Base-by-base conservation (phyloP, 1,139 yeast species). In the Pichia sp. region DNA sequence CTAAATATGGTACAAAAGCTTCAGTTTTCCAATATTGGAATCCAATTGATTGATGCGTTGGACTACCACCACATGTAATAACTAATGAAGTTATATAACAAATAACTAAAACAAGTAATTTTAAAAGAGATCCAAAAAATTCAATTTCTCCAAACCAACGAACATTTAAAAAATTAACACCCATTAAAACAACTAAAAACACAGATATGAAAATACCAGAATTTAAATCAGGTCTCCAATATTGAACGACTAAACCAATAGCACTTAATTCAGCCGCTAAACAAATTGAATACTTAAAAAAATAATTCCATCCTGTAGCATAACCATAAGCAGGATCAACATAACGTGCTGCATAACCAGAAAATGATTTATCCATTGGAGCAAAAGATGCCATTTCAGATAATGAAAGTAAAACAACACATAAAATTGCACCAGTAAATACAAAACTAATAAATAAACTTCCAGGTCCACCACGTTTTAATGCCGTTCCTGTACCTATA, bases 271-370 rank as follows among this genome's bases (percentile, higher is more conserved):
- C 89, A 48, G 79, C 63, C 2, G 89, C 88, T 48, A 81, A 60
- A 33, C 80, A 78, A 41, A 80, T 71, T 16, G 79, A 69, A 88
- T 87, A 81, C 61, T 76, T 79, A 46, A 80, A 60, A 32, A 79
- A 78, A 58, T 80, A 81, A 61, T 79, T 80, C 75, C 80, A 75
- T 35, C 82, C 86, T 66, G 77, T 74, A 30, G 85, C 80, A 60
- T 85, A 85, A 32, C 87, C 88, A 76, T 83, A 76, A 10, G 86
- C 72, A 2, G 83, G 78, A 53, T 78, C 80, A 27, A 80, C 68
- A 50, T 80, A 81, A 49, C 83, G 68, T 4, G 81, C 71, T 50
- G 80, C 73, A 57, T 76, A 78, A 31, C 79, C 77, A 47, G 78
- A 75, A 60, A 81, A 80, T n/a, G 85, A 80, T 53, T 88, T 88